These are phyloP conservation scores for Oryza rufipogon DNA, from an alignment of 176 grass and related monocot species.

Conservation along the genomic window DNA sequence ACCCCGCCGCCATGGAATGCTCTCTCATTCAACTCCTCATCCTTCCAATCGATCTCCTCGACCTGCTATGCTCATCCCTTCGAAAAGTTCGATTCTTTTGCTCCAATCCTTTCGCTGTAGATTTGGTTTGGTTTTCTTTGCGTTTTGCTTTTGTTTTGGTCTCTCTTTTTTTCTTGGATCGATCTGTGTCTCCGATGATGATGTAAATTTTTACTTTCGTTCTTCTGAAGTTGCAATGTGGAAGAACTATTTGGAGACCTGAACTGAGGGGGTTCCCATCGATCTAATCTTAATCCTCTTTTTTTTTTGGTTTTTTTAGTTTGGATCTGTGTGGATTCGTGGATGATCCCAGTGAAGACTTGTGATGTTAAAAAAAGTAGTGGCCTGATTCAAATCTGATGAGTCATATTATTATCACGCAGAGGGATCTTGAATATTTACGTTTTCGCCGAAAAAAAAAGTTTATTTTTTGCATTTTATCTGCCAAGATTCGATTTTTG, in stretches of 20 bases:
- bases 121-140: background rate
- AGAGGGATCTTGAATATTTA: slow-evolving; percentile 25
- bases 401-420: slow-evolving; percentile 30
- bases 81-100: background rate
- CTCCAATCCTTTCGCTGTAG: accelerated
- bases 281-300: background rate
- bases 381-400: slow-evolving; percentile 48
- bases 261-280: slow-evolving; percentile 32
- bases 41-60: too few species aligned
- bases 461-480: too few species aligned
- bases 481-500: background rate
- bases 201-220: slow-evolving; percentile 38
- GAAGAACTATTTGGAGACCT: slow-evolving; percentile 55
- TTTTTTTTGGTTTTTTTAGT: background rate
- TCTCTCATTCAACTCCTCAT: too few species aligned
- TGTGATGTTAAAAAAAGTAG: slow-evolving; percentile 41
- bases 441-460: background rate
- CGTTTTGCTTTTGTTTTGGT: background rate
- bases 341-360: slow-evolving; percentile 16
- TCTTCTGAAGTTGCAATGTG: slow-evolving; percentile 42
- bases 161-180: background rate
- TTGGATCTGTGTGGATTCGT: background rate
- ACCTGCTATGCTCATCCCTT: too few species aligned
- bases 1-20: background rate
- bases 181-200: slow-evolving; percentile 35